phyloP scores from a whole-genome alignment of 352 stramenopile species.

The Phytophthora multivora region DNA sequence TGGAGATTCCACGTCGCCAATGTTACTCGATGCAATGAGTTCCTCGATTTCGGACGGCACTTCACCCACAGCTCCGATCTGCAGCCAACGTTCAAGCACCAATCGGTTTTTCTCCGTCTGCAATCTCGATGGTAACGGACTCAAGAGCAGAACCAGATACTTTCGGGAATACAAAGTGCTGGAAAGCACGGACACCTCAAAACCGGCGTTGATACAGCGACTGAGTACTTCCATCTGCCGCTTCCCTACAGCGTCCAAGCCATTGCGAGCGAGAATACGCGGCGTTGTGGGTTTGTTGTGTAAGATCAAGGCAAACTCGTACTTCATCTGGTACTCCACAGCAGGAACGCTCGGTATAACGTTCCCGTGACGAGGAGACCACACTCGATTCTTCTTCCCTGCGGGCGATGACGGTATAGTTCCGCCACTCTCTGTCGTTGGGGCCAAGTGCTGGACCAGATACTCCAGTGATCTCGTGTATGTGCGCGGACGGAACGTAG shows the following conservation, averaged over 20 bases:
- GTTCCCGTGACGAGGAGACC: slow-evolving; percentile 64
- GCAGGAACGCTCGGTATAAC: slow-evolving; percentile 35
- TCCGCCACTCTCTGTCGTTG: slow-evolving; percentile 39
- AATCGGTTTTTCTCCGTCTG: slow-evolving; percentile 84
- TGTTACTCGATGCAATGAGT: slow-evolving; percentile 78
- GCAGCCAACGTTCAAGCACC: slow-evolving; percentile 83
- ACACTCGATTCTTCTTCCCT: slow-evolving; percentile 61
- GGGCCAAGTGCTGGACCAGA: slow-evolving; percentile 79
- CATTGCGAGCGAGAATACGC: slow-evolving; percentile 73
- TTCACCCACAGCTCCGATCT: slow-evolving; percentile 86
- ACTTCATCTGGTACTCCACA: slow-evolving; percentile 74
- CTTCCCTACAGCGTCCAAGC: slow-evolving; percentile 72
- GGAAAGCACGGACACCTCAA: slow-evolving; percentile 81
- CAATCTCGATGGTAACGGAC: slow-evolving; percentile 61
- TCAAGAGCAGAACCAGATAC: slow-evolving; percentile 78
- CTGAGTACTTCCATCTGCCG: slow-evolving; percentile 78
- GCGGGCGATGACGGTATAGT: slow-evolving; percentile 47
- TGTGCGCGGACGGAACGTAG: slow-evolving; percentile 48
- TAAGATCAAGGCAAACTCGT: slow-evolving; percentile 85
- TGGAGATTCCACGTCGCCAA: slow-evolving; percentile 50
- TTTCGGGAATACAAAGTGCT: slow-evolving; percentile 84
- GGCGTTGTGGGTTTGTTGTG: slow-evolving; percentile 84
- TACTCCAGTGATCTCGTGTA: slow-evolving; percentile 85
- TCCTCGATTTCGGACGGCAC: slow-evolving; percentile 88
- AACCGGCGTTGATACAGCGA: slow-evolving; percentile 72